Evolutionary conservation across 2,329 filamentous ascomycete genomes (phyloP).

Genomic region (Colletotrichum nymphaeae): DNA sequence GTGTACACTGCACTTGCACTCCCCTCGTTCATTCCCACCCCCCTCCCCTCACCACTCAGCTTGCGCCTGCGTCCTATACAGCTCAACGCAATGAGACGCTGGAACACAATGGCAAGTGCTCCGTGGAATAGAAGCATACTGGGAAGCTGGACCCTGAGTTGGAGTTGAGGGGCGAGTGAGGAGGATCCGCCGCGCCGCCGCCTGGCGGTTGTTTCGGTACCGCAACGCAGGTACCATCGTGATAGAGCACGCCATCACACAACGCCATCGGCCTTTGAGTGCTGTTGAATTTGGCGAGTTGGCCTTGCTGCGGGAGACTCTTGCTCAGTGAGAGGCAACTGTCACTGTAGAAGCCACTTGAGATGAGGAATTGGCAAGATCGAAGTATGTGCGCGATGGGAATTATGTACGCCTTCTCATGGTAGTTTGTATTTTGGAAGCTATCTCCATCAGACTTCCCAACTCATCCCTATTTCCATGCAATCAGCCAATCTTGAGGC

Average conservation of each 20-base stretch:
- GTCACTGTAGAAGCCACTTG: neutral
- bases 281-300: neutral
- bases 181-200: slow-evolving; percentile 1
- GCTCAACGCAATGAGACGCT: slow-evolving; percentile 13
- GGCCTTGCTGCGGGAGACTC: neutral
- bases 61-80: neutral
- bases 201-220: slow-evolving; percentile 11
- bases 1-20: neutral
- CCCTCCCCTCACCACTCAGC: neutral
- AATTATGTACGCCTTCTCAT: neutral
- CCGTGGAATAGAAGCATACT: neutral
- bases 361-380: neutral
- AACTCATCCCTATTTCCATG: slow-evolving; percentile 2
- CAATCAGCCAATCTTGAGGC: neutral
- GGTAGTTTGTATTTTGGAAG: neutral
- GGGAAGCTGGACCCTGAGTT: slow-evolving; percentile 7
- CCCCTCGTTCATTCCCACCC: neutral
- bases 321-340: neutral
- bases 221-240: slow-evolving; percentile 15
- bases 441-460: neutral
- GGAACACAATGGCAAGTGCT: neutral
- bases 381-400: neutral
- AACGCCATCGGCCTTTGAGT: neutral
- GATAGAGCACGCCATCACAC: slow-evolving; percentile 13
- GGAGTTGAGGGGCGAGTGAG: neutral